Base-by-base conservation (phyloP, 2,329 filamentous ascomycete species). In the Emmonsia crescens region DNA sequence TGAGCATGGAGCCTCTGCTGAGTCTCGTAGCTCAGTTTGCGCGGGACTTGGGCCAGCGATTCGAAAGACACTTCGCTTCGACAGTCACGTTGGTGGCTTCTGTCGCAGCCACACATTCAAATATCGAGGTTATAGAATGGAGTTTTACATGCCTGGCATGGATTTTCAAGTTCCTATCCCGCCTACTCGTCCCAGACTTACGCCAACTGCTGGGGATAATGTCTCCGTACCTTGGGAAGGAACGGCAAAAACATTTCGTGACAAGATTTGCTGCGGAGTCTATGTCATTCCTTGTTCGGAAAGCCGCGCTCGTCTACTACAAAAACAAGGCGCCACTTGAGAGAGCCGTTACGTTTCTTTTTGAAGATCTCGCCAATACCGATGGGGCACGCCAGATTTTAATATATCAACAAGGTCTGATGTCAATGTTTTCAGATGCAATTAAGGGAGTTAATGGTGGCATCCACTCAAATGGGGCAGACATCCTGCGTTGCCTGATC, bases 111-210 rank as follows among this genome's bases (percentile, higher is more conserved):
- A 88, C 85, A 68, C 85, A 89, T 60, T 82, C 89, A 61, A 88
- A 89, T 70, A 86, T 89, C 31, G 89, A 92, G 65, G 91, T 95
- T n/a, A 89, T 97, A 58, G 94, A 99, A 77, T 97, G 93, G 92
- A 93, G 90, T 58, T 99, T 99, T 76, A 91, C 88, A 14, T 92
- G 90, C 68, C 80, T 99, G 61, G 91, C 94, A 54, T 99, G 95
- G 80, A 80, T 97, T 48, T 96, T 99, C 83, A 99, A 99, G 73
- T 97, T 97, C 71, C 83, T 99, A 5, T 95, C 91, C 1, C 86
- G 90, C 65, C 82, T 97, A 0, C 77, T 99, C 27, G 89, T 94
- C 0, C 88, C 91, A 3, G 89, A 99, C 71, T 77, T 99, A 65
- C 82, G 89, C 64, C 91, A 93, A 55, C 87, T 95, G 1, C 92